Percentiles rank a stretch among this genome's conserved stretches.
Conservation (phyloP, 805 yeast genomes). For the Candida tammaniensis region DNA sequence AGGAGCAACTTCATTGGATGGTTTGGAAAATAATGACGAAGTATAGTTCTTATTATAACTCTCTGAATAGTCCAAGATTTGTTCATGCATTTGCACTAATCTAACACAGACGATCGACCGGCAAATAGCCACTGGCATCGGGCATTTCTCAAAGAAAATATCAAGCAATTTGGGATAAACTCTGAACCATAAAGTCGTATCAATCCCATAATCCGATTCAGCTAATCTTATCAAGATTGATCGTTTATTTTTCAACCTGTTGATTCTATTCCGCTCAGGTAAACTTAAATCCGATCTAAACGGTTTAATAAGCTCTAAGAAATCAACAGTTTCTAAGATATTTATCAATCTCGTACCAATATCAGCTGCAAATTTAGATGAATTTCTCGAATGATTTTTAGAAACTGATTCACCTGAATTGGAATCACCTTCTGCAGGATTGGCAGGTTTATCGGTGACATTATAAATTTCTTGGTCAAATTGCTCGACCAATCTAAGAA, state of each 20-base stretch:
- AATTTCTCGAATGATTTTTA: conserved; percentile 49
- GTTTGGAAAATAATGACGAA: conserved; percentile 32
- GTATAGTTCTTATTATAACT: conserved; percentile 33
- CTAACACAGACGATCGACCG: conserved; percentile 88
- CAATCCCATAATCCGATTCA: conserved; percentile 91
- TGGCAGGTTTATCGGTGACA: conserved; percentile 30
- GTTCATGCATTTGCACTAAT: conserved; percentile 79
- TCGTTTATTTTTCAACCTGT: conserved; percentile 61
- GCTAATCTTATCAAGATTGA: conserved; percentile 76
- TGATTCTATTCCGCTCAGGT: conserved; percentile 73
- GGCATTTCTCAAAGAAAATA: conserved; percentile 74
- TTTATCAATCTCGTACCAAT: conserved; percentile 75
- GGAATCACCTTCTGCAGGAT: conserved; percentile 8
- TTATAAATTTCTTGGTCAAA: conserved; percentile 82
- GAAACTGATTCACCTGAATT: conserved; percentile 2
- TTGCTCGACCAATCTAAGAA: conserved; percentile 74
- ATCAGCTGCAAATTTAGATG: conserved; percentile 75
- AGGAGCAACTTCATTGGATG: conserved; percentile 45
- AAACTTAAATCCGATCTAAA: conserved; percentile 54
- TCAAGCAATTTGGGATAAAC: conserved; percentile 74
- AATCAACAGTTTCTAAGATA: conserved; percentile 68
- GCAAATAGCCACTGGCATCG: conserved; percentile 90
- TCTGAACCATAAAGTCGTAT: conserved; percentile 94
- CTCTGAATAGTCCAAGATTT: conserved; percentile 55
- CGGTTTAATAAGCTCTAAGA: conserved; percentile 56